Conservation (phyloP, 768 basidiomycete genomes). For the Naganishia kalamii region DNA sequence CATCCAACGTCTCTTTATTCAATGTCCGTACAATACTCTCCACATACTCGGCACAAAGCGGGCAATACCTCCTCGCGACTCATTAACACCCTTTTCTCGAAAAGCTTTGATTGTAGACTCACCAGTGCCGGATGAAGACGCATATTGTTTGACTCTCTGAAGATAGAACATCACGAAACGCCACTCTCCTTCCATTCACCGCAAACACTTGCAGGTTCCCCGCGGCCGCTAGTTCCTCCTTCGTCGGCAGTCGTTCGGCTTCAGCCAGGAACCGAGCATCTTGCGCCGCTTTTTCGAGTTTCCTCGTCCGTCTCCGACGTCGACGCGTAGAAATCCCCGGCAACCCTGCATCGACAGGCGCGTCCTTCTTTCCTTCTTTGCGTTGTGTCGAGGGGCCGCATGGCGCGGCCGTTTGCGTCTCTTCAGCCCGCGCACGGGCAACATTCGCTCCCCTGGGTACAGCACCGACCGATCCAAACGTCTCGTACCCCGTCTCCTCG, state of each 20-base stretch:
- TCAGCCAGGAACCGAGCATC: slow-evolving; percentile 35
- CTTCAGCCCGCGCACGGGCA: background rate
- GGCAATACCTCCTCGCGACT: slow-evolving; percentile 49
- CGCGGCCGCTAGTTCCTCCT: slow-evolving; percentile 58
- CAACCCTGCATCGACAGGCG: too few relatives aligned
- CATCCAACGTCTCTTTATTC: slow-evolving; percentile 51
- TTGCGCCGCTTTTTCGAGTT: slow-evolving; percentile 29
- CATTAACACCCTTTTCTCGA: background rate
- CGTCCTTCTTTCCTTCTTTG: too few relatives aligned
- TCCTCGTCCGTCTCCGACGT: background rate
- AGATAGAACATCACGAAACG: slow-evolving; percentile 60
- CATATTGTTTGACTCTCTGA: slow-evolving; percentile 58
- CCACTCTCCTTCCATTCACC: slow-evolving; percentile 60
- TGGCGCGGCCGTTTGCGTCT: background rate
- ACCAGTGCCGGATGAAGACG: slow-evolving; percentile 82
- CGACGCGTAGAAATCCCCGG: background rate
- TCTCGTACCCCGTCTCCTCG: too few relatives aligned
- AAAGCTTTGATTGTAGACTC: slow-evolving; percentile 47
- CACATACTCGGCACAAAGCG: slow-evolving; percentile 82
- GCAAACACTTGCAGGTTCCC: slow-evolving; percentile 60
- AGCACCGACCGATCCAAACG: too few relatives aligned
- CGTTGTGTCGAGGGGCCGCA: too few relatives aligned
- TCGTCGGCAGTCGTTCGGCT: slow-evolving; percentile 50
- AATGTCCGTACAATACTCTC: slow-evolving; percentile 57
- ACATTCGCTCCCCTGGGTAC: too few relatives aligned